Percentiles rank a stretch among this genome's conserved stretches.
Conservation (phyloP, 257 asterid species). For the Rauvolfia tetraphylla region DNA sequence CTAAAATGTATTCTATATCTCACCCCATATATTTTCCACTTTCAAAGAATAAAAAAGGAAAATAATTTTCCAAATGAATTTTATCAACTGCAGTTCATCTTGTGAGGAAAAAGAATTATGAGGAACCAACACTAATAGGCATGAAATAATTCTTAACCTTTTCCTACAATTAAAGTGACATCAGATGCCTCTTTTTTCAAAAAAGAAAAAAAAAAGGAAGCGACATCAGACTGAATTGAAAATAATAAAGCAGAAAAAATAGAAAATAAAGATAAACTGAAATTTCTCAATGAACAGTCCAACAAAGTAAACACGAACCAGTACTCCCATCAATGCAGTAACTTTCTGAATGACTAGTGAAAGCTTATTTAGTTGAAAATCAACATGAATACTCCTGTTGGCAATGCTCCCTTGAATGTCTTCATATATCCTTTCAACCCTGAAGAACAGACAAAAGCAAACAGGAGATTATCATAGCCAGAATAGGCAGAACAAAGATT, state of each 20-base stretch:
- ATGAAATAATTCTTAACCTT: too few relatives aligned
- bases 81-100: conserved; percentile 1
- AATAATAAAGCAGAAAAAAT: not conserved
- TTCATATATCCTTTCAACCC: conserved; percentile 82
- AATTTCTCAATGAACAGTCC: not conserved
- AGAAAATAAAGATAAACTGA: not conserved
- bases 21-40: not conserved
- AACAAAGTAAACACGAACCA: conserved; percentile 48
- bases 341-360: conserved; percentile 83
- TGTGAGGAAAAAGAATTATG: too few relatives aligned
- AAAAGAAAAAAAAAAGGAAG: not conserved
- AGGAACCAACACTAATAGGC: too few relatives aligned
- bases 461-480: conserved; percentile 1
- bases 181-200: too few relatives aligned
- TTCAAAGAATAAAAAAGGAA: not conserved
- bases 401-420: conserved; percentile 54
- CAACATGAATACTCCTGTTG: conserved; percentile 46
- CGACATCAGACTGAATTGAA: not conserved
- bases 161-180: too few relatives aligned
- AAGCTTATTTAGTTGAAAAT: conserved; percentile 62
- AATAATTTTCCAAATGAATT: not conserved
- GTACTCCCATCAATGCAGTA: conserved; percentile 82
- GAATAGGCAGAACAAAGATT: not conserved
- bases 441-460: conserved; percentile 24
- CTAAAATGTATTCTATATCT: not conserved